phyloP scores from a whole-genome alignment of 2,329 filamentous ascomycete genomes.

The Ceratocystiopsis sp. region DNA sequence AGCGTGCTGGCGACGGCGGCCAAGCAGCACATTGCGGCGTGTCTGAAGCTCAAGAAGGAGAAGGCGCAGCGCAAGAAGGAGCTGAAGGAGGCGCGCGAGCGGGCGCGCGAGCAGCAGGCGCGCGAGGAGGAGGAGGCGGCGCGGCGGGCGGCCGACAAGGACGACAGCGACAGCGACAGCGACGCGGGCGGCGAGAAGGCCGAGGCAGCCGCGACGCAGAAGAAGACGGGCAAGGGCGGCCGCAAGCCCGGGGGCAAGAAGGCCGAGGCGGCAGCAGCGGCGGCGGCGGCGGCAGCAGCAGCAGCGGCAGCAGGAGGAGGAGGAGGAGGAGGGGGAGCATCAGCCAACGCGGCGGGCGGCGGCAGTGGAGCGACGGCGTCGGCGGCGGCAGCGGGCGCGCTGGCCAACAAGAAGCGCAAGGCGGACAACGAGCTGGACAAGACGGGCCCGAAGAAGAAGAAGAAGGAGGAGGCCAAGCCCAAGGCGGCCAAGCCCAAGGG shows the following conservation, averaged over 20 bases:
- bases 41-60: conserved; percentile 69
- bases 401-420: conserved; percentile 50
- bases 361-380: too few species aligned
- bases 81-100: conserved; percentile 51
- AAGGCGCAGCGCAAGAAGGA: conserved; percentile 65
- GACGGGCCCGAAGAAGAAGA: conserved; percentile 78
- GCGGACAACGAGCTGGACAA: conserved; percentile 63
- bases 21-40: conserved; percentile 66
- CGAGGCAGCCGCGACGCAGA: neutral
- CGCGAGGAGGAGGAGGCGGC: conserved; percentile 36
- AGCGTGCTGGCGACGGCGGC: conserved; percentile 61
- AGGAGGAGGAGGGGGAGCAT: conserved; percentile 34
- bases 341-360: too few species aligned
- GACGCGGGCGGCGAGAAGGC: conserved; percentile 13
- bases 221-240: conserved; percentile 20
- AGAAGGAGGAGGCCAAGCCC: conserved; percentile 78
- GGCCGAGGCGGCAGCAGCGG: conserved; percentile 36
- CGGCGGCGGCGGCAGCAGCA: conserved; percentile 33
- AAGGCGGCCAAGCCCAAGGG: conserved; percentile 78
- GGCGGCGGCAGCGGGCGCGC: neutral
- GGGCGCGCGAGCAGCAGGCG: conserved; percentile 44
- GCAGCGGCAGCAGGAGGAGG: conserved; percentile 29
- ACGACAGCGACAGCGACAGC: conserved; percentile 25
- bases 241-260: conserved; percentile 23
- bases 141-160: conserved; percentile 21